Conservation (phyloP, 768 basidiomycete genomes). For the Leccinum rimulosum region DNA sequence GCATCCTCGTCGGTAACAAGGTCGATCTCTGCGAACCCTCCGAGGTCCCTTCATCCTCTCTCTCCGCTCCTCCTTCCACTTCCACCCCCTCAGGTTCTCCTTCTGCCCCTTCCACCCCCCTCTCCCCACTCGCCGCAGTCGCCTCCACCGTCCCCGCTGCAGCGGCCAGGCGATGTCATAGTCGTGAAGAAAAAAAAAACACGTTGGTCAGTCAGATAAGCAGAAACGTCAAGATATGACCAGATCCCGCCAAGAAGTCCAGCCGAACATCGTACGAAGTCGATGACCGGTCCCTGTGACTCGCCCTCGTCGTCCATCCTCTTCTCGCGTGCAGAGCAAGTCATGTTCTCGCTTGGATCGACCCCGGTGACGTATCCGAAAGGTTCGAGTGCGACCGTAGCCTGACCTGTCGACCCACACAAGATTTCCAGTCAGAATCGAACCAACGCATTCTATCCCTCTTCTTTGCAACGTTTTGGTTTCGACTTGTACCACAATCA, state of each 20-base stretch:
- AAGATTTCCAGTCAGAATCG: no score
- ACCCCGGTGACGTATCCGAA: conserved; percentile 66
- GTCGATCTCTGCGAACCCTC: conserved; percentile 61
- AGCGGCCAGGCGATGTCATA: neutral
- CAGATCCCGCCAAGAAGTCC: conserved; percentile 32
- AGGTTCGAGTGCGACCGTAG: conserved; percentile 52
- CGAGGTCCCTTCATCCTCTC: neutral
- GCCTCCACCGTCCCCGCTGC: neutral
- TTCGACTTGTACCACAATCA: conserved; percentile 64
- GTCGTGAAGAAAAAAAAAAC: no score
- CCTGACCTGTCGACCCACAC: conserved; percentile 51
- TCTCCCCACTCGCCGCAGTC: neutral
- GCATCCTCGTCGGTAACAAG: conserved; percentile 92
- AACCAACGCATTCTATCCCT: neutral
- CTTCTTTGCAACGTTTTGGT: neutral
- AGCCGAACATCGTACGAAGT: conserved; percentile 41
- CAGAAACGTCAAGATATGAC: no score
- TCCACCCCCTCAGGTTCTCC: neutral
- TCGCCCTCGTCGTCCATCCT: conserved; percentile 7
- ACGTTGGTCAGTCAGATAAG: no score
- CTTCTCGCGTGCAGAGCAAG: conserved; percentile 44
- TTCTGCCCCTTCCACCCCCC: neutral
- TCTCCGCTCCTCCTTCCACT: neutral
- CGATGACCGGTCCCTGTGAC: conserved; percentile 13
- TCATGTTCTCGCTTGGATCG: conserved; percentile 77